phyloP scores from a whole-genome alignment of 2,329 filamentous ascomycete species.

The Cladosporium oxysporum region DNA sequence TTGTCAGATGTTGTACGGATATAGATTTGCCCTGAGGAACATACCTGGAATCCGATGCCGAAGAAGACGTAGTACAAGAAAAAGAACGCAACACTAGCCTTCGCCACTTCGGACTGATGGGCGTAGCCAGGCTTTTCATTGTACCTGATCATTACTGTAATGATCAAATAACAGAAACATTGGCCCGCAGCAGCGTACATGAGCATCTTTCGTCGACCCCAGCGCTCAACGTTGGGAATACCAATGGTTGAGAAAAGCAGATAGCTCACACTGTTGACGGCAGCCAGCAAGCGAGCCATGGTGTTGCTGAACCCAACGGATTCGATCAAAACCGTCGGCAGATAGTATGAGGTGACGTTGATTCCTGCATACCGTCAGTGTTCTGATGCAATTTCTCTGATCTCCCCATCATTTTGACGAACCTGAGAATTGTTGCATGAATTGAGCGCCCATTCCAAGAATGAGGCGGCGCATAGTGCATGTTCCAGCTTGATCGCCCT shows the following conservation, averaged over 20 bases:
- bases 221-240: constrained; percentile 52
- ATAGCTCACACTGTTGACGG: constrained; percentile 55
- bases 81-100: constrained; percentile 52
- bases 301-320: constrained; percentile 56
- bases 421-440: constrained; percentile 52
- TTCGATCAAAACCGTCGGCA: constrained; percentile 61
- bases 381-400: not conserved
- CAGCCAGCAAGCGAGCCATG: constrained; percentile 57
- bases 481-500: constrained; percentile 48
- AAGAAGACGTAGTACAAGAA: constrained; percentile 59
- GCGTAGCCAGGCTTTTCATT: constrained; percentile 38
- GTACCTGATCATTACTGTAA: constrained; percentile 53
- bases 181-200: constrained; percentile 58
- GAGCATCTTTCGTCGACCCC: constrained; percentile 61
- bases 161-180: constrained; percentile 54
- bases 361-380: constrained; percentile 27
- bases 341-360: constrained; percentile 50
- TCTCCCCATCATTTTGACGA: constrained; percentile 20
- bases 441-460: constrained; percentile 57
- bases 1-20: not conserved
- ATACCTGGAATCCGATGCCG: constrained; percentile 41
- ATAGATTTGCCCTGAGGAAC: not conserved
- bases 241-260: constrained; percentile 51
- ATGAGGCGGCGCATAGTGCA: constrained; percentile 53
- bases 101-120: constrained; percentile 34